Evolutionary conservation across 2,329 filamentous ascomycete genomes (phyloP).

Genomic region (Epichloe typhina): DNA sequence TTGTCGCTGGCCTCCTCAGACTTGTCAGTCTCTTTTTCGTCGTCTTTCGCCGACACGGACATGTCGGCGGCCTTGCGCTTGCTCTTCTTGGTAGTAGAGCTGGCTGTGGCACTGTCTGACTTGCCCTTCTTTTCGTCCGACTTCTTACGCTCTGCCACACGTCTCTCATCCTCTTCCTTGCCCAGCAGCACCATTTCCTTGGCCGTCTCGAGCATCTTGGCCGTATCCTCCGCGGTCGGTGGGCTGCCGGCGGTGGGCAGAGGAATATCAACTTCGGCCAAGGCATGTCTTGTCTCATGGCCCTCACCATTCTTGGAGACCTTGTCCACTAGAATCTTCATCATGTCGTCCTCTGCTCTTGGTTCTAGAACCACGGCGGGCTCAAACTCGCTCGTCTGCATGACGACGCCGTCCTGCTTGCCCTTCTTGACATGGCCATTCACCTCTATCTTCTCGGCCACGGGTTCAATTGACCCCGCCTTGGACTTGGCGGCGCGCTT

Average conservation of each 20-base stretch:
- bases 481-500: constrained; percentile 37
- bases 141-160: constrained; percentile 25
- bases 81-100: constrained; percentile 32
- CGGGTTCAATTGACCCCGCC: constrained; percentile 23
- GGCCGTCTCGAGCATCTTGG: constrained; percentile 74
- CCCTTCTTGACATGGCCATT: constrained; percentile 19
- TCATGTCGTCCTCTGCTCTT: constrained; percentile 42
- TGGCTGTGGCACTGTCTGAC: constrained; percentile 18
- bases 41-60: constrained; percentile 47
- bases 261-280: constrained; percentile 65
- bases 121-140: constrained; percentile 25
- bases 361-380: constrained; percentile 34
- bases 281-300: constrained; percentile 55
- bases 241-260: constrained; percentile 44
- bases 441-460: constrained; percentile 14
- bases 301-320: constrained; percentile 40
- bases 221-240: constrained; percentile 62
- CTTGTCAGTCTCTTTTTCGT: constrained; percentile 24
- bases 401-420: constrained; percentile 20
- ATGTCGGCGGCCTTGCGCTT: constrained; percentile 69
- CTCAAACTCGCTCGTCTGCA: constrained; percentile 39
- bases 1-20: constrained; percentile 17
- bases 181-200: constrained; percentile 74
- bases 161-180: constrained; percentile 30
- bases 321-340: constrained; percentile 58